Base-by-base conservation (phyloP, 805 yeast species). In the Ogataea angusta region DNA sequence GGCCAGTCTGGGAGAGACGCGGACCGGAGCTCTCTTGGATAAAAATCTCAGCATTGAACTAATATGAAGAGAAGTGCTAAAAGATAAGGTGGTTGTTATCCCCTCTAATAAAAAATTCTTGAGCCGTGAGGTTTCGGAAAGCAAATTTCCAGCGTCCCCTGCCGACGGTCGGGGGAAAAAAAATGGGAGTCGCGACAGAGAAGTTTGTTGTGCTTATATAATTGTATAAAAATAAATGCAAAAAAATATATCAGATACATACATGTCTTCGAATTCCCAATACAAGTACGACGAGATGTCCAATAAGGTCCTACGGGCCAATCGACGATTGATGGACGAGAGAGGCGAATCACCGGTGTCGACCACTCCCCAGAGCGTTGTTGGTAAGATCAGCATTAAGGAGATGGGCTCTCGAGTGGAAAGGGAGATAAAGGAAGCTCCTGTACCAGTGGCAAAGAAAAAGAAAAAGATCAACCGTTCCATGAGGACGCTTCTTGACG, bases 211-310 rank as follows among this genome's bases (percentile, higher is more conserved):
- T 28, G 35, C 28, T 23, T 40, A 34, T 17, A 18, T 40, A 19
- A 34, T 26, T 2, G 5, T 30, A n/a, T 28, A 38, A 39, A 38
- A 31, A 38, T 16, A 24, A 19, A 7, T 19, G 7, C 21, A 23
- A 4, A 28, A 28, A n/a, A 34, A 40, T 13, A 21, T 15, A 9
- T 25, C 25, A 10, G 17, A 13, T 28, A 34, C 19, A 22, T 22
- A 16, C 24, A 38, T 38, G 42, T 32, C 42, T 26, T 38, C 42
- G 14, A 38, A 38, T 28, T 38, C 42, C 24, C 58, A 53, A 47
- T 81, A 80, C 60, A 72, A 78, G 49, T 77, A 80, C 51, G 83
- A 80, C 57, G 85, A 77, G 56, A 82, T 86, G 89, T 74, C 95
- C 36, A 84, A 81, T 52, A 81, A 81, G 66, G 91, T 86, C 46